Percentiles rank a stretch among this genome's conserved stretches.
Evolutionary conservation across 306 rosid genomes (phyloP).

Genomic region (Crataegus laevigata): DNA sequence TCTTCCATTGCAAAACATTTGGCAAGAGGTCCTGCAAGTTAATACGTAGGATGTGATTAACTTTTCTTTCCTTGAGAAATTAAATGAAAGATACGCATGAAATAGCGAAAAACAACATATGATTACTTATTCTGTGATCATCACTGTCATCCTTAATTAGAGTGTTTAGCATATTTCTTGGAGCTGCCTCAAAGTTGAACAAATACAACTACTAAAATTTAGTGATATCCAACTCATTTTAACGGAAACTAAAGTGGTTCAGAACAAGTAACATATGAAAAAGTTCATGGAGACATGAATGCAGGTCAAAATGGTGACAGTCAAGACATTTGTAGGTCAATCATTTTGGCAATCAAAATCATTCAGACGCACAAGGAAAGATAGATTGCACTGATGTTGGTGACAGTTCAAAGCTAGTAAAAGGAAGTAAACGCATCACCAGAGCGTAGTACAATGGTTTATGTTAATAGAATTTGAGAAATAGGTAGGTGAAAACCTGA

Average conservation of each 20-base stretch:
- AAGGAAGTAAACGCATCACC: neutral
- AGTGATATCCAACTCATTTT: neutral
- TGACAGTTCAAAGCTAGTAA: neutral
- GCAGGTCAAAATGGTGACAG: neutral
- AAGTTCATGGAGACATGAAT: neutral
- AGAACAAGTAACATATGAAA: neutral
- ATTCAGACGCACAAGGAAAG: neutral
- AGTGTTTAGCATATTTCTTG: too few relatives aligned
- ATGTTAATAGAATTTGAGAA: neutral
- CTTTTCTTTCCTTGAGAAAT: neutral
- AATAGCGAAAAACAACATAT: too few relatives aligned
- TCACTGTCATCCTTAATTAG: too few relatives aligned
- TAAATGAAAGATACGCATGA: too few relatives aligned
- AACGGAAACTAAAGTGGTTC: neutral
- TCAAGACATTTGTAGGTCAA: neutral
- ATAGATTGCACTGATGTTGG: neutral
- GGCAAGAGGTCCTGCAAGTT: too few relatives aligned
- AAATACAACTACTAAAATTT: neutral
- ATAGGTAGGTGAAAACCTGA: conserved; percentile 45
- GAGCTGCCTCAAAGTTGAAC: neutral
- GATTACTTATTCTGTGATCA: too few relatives aligned
- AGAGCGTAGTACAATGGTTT: neutral
- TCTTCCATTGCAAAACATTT: neutral
- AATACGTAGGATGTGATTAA: neutral
- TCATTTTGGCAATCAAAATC: neutral